A percentile compares a stretch with the other conserved stretches of the same genome.
These are phyloP conservation scores for Karstenula rhodostoma DNA, from an alignment of 2,329 filamentous ascomycete genomes.

Conservation along the genomic window DNA sequence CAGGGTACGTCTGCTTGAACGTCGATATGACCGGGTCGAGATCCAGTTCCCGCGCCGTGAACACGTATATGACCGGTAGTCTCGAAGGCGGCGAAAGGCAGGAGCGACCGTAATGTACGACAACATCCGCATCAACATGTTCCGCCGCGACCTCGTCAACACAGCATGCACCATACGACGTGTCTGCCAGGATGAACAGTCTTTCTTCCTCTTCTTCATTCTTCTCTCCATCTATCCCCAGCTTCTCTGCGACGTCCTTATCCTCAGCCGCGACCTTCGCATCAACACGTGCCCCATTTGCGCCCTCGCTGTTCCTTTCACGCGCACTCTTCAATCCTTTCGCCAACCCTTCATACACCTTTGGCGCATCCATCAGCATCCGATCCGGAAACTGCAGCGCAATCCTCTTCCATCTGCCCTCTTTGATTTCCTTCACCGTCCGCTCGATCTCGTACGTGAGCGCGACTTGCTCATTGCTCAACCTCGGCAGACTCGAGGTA, in stretches of 20 bases:
- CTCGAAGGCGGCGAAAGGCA: slow-evolving; percentile 90
- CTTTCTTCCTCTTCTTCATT: slow-evolving; percentile 50
- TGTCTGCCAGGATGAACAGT: slow-evolving; percentile 90
- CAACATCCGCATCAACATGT: slow-evolving; percentile 87
- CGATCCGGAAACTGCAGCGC: slow-evolving; percentile 96
- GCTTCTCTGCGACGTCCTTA: slow-evolving; percentile 26
- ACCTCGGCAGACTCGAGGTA: slow-evolving; percentile 39
- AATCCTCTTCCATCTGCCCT: slow-evolving; percentile 75
- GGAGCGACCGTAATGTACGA: slow-evolving; percentile 92
- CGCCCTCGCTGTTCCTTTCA: slow-evolving; percentile 20
- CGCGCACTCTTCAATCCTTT: slow-evolving; percentile 55
- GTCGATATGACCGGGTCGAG: slow-evolving; percentile 64
- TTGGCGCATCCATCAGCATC: slow-evolving; percentile 86
- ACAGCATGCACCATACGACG: slow-evolving; percentile 95
- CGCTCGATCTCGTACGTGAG: slow-evolving; percentile 85
- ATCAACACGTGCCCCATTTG: slow-evolving; percentile 2
- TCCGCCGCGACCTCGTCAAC: slow-evolving; percentile 97
- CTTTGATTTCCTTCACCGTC: slow-evolving; percentile 78
- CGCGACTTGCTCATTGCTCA: slow-evolving; percentile 74
- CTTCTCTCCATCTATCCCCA: slow-evolving; percentile 20
- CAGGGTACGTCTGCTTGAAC: slow-evolving; percentile 74
- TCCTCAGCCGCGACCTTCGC: slow-evolving; percentile 17
- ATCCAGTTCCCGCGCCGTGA: slow-evolving; percentile 77
- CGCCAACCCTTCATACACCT: slow-evolving; percentile 74
- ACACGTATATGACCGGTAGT: slow-evolving; percentile 89